phyloP scores from a whole-genome alignment of 495 filamentous ascomycete genomes.

The Penicillium desertorum region DNA sequence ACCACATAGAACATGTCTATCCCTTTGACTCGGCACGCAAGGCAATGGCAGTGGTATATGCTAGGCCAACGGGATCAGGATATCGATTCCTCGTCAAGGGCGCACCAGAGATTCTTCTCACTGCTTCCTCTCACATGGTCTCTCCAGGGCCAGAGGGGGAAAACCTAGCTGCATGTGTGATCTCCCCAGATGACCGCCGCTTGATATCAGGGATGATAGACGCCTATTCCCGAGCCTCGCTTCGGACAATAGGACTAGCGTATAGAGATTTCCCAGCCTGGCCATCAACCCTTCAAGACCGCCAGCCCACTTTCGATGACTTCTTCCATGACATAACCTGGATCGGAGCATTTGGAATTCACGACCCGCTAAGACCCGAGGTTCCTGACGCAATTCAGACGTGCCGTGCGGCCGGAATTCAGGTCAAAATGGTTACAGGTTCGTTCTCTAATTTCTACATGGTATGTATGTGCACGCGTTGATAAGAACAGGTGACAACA shows the following conservation, averaged over 20 bases:
- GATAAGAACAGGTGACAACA: too few species aligned
- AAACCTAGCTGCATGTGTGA: too few species aligned
- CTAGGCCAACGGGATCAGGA: too few species aligned
- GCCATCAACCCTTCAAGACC: conserved; percentile 43
- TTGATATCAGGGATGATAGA: too few species aligned
- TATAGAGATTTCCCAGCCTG: conserved; percentile 62
- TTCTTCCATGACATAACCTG: conserved; percentile 61
- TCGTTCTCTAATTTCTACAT: conserved; percentile 36
- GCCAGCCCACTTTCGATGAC: conserved; percentile 48
- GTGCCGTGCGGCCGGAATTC: conserved; percentile 75
- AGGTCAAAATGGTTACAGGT: conserved; percentile 86
- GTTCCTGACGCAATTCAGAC: conserved; percentile 71
- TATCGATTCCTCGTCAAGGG: too few species aligned
- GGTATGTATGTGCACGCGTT: too few species aligned
- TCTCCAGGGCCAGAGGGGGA: too few species aligned
- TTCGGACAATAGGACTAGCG: conserved; percentile 18
- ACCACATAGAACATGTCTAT: conserved; percentile 49
- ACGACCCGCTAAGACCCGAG: conserved; percentile 67
- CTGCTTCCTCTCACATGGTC: too few species aligned
- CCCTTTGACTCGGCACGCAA: conserved; percentile 61
- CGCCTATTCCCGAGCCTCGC: too few species aligned
- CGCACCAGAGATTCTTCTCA: too few species aligned
- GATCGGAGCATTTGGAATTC: conserved; percentile 62
- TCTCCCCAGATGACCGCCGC: too few species aligned
- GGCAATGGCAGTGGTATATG: too few species aligned